Evolutionary conservation across 345 rosid genomes (phyloP).

Genomic region (Brassica napus): DNA sequence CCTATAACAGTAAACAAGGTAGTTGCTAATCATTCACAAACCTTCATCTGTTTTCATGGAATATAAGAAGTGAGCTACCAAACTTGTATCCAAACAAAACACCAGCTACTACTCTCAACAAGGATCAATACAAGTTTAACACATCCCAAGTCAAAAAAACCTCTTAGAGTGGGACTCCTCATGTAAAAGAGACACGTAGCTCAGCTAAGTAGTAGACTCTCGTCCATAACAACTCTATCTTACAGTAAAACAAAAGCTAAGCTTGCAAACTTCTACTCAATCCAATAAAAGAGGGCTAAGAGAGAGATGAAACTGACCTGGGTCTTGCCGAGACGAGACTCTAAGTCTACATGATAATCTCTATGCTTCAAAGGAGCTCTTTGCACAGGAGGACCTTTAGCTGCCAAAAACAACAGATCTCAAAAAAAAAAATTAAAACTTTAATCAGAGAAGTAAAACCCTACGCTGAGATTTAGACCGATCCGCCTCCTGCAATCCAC

Average conservation of each 20-base stretch:
- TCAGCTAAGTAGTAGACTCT: conserved; percentile 2
- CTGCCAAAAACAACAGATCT: conserved; percentile 42
- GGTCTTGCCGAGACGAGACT: conserved; percentile 94
- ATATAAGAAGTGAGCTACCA: conserved; percentile 6
- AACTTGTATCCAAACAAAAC: background rate
- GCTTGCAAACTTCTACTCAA: background rate
- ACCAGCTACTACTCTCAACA: conserved; percentile 11
- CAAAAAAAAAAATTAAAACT: background rate
- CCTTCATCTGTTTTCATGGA: background rate
- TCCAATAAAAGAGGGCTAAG: background rate
- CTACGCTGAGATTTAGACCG: conserved; percentile 74
- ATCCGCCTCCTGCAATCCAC: conserved; percentile 61
- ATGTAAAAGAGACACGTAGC: background rate
- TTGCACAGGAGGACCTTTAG: conserved; percentile 88
- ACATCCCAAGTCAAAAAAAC: conserved; percentile 15
- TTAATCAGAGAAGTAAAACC: conserved; percentile 26
- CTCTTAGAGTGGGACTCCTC: background rate
- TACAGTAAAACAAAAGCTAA: background rate
- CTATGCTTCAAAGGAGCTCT: conserved; percentile 97
- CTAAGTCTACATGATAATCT: conserved; percentile 94
- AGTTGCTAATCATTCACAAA: conserved; percentile 10
- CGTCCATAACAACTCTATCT: background rate
- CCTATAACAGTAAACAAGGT: background rate
- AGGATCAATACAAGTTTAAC: background rate
- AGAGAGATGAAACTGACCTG: conserved; percentile 51